These are phyloP conservation scores for Plasmodium vinckei DNA, from an alignment of 169 alveolate genomes.

Conservation along the genomic window DNA sequence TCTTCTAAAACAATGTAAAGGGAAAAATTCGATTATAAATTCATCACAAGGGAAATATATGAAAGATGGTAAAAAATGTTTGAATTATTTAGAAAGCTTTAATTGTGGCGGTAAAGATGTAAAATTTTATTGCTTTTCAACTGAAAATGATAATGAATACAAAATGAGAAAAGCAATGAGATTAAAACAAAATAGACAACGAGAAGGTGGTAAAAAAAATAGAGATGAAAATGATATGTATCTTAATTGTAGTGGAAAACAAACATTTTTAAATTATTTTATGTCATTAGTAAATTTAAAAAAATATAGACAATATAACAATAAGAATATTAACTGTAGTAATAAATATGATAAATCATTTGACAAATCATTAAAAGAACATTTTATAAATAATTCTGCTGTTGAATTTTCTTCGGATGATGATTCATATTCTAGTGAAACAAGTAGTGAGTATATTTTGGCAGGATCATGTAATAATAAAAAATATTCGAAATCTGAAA, in stretches of 20 bases:
- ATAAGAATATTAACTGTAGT: no score
- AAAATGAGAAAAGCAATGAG: slow-evolving; percentile 34
- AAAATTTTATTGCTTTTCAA: slow-evolving; percentile 47
- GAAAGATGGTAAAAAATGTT: background rate
- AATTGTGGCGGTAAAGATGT: slow-evolving; percentile 49
- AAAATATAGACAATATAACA: slow-evolving; percentile 1
- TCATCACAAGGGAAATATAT: background rate
- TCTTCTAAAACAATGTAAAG: background rate
- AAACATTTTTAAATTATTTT: slow-evolving; percentile 46
- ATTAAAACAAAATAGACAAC: slow-evolving; percentile 11
- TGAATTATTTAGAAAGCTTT: slow-evolving; percentile 57
- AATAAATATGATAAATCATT: slow-evolving; percentile 41
- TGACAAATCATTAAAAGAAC: slow-evolving; percentile 34
- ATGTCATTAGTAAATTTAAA: slow-evolving; percentile 35
- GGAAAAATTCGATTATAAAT: background rate
- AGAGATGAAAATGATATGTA: slow-evolving; percentile 8
- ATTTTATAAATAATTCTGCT: slow-evolving; percentile 41
- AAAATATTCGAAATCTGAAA: background rate
- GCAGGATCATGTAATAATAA: background rate
- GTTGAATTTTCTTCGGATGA: slow-evolving; percentile 17
- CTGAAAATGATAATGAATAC: slow-evolving; percentile 53
- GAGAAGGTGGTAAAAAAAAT: background rate
- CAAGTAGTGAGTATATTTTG: slow-evolving; percentile 37
- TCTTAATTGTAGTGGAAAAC: slow-evolving; percentile 6
- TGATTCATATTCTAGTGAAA: slow-evolving; percentile 70